A percentile compares a stretch with the other conserved stretches of the same genome.
Conservation (phyloP, 352 stramenopile species). For the Nothophytophthora sp. region DNA sequence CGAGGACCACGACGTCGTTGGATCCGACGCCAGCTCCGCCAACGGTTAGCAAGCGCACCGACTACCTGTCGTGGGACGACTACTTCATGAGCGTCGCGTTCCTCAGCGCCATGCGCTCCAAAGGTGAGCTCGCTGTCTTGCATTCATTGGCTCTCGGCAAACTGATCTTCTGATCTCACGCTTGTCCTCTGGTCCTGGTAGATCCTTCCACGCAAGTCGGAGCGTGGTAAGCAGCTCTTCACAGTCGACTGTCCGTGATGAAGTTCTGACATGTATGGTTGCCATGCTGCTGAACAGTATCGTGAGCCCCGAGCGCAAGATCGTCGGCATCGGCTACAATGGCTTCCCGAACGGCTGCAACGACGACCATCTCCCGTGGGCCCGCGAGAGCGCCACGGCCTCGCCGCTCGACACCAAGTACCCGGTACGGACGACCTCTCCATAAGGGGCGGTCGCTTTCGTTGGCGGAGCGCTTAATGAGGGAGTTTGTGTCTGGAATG, state of each 20-base stretch:
- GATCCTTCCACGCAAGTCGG: slow-evolving; percentile 98
- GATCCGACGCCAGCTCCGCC: not conserved
- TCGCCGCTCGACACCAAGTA: slow-evolving; percentile 95
- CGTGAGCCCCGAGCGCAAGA: slow-evolving; percentile 95
- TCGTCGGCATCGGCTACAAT: slow-evolving; percentile 99
- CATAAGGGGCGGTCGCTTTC: not conserved
- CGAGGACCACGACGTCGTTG: not conserved
- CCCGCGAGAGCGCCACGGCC: slow-evolving; percentile 55
- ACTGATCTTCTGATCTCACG: slow-evolving; percentile 2
- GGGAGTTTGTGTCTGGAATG: slow-evolving; percentile 2
- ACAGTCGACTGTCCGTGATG: too few species aligned
- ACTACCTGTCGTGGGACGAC: slow-evolving; percentile 98
- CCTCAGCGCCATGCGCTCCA: slow-evolving; percentile 98
- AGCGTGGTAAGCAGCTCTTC: slow-evolving; percentile 82
- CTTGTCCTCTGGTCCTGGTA: slow-evolving; percentile 12
- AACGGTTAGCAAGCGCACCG: slow-evolving; percentile 56
- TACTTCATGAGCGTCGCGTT: slow-evolving; percentile 99
- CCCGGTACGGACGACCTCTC: slow-evolving; percentile 43
- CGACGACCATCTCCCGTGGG: slow-evolving; percentile 96
- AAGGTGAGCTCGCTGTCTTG: slow-evolving; percentile 76
- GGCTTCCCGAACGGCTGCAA: slow-evolving; percentile 96
- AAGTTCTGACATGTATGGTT: not conserved
- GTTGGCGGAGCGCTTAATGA: too few species aligned
- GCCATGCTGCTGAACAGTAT: slow-evolving; percentile 58
- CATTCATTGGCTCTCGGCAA: too few species aligned